Evolutionary conservation across 1,284 basidiomycete genomes (phyloP).

Genomic region (Neonothopanus nambi): DNA sequence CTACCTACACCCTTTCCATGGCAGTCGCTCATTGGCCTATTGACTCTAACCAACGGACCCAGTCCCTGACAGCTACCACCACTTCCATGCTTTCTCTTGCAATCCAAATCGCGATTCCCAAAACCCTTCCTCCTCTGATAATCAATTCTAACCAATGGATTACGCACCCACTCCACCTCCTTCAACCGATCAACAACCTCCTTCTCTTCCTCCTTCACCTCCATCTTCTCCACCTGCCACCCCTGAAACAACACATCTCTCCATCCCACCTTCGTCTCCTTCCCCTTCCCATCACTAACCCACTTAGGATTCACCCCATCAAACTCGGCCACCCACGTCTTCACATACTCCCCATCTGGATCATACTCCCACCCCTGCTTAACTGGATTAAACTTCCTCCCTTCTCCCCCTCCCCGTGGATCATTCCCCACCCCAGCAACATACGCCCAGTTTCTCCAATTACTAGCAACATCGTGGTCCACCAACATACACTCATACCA

Average conservation of each 20-base stretch:
- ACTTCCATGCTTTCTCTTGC: too few relatives aligned
- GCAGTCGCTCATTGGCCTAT: too few relatives aligned
- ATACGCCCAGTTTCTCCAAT: constrained; percentile 46
- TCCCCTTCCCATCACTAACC: not conserved
- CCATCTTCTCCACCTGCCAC: constrained; percentile 12
- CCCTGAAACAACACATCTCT: constrained; percentile 15
- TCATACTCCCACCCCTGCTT: constrained; percentile 57
- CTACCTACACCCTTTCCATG: too few relatives aligned
- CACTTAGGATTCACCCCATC: constrained; percentile 26
- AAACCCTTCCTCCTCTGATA: not conserved
- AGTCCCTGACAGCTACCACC: too few relatives aligned
- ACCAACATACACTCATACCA: constrained; percentile 35
- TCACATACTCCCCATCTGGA: constrained; percentile 44
- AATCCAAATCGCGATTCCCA: too few relatives aligned
- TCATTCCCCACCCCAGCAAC: constrained; percentile 57
- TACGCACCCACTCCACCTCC: constrained; percentile 6
- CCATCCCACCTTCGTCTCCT: constrained; percentile 9
- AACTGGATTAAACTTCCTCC: constrained; percentile 52
- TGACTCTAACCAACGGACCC: too few relatives aligned
- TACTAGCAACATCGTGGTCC: constrained; percentile 41
- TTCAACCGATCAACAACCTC: constrained; percentile 1
- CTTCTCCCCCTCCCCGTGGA: constrained; percentile 38
- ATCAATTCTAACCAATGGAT: constrained; percentile 19
- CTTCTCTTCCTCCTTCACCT: constrained; percentile 1
- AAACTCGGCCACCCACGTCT: constrained; percentile 47